Evolutionary conservation across 2,329 filamentous ascomycete species (phyloP), one percentile per base, ranked within the genome.

Genomic region (Orbilia blumenaviensis): DNA sequence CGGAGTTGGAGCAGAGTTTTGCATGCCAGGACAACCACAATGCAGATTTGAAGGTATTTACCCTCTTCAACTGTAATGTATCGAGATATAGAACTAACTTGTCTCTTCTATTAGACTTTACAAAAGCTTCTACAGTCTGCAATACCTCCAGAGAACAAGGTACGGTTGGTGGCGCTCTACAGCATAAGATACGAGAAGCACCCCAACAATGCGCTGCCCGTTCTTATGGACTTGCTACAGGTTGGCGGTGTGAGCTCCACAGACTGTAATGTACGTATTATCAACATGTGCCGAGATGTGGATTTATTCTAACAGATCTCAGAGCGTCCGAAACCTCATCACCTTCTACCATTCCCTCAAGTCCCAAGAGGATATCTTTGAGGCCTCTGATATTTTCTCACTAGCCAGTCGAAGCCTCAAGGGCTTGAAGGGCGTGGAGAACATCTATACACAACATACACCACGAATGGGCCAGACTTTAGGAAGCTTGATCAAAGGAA

Each of bases 381-480:
- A 98, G 81, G 91, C 92, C 0, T 89, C 91, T 0, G 94, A 93
- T 3, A 94, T 99, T 78, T 97, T 99, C 83, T 92, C 92, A 0
- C 92, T 92, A 10, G 93, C 94, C 9, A 88, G 93, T 41, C 92
- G 91, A 81, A 89, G 94, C 3, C 93, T 99, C 83, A 97, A 96
- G 81, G 95, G 95, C 0, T 86, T 99, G 12, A 97, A 98, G 81
- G 95, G 95, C 1, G 95, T 99, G 0, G 96, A 99, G 82, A 99
- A 99, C 80, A 95, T 99, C 27, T 99, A 99, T 82, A 99, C 95
- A 0, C 96, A 99, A 82, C 95, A 99, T 83, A 96, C 93, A 4
- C 93, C 96, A 0, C 87, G 93, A 21, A 84, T 99, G 14, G 94
- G 97, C 82, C 88, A 88, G 23, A 98, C 93, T 0, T 84, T 99